Evolutionary conservation across 176 grass and related monocot genomes (phyloP).

Genomic region (Cenchrus fungigraminus): DNA sequence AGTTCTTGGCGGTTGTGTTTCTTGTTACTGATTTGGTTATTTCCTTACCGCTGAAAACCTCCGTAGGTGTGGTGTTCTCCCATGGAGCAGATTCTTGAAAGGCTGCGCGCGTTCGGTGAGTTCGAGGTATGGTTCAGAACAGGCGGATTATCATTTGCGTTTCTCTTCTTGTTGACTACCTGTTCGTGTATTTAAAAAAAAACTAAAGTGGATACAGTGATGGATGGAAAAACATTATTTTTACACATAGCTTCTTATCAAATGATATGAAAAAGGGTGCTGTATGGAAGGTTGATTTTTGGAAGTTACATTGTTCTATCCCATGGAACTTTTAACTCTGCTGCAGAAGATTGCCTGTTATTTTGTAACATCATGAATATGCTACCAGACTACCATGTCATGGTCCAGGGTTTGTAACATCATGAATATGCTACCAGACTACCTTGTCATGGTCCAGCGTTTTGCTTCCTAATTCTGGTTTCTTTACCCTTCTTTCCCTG

Average conservation of each 20-base stretch:
- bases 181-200: background rate
- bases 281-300: background rate
- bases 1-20: constrained; percentile 35
- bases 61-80: constrained; percentile 72
- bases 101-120: constrained; percentile 82
- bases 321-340: background rate
- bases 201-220: background rate
- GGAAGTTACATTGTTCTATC: background rate
- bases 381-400: background rate
- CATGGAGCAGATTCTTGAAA: constrained; percentile 90
- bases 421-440: background rate
- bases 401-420: background rate
- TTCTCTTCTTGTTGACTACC: background rate
- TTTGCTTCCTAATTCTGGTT: constrained; percentile 9
- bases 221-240: background rate
- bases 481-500: background rate
- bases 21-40: constrained; percentile 8
- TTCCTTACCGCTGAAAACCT: constrained; percentile 24
- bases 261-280: background rate
- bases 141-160: constrained; percentile 17
- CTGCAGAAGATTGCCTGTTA: background rate
- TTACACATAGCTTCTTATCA: background rate
- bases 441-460: background rate
- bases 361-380: constrained; percentile 4
- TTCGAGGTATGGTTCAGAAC: constrained; percentile 69